Percentiles rank a stretch among this genome's conserved stretches.
Conservation (phyloP, 1,139 yeast genomes). For the Kazachstania sp. region DNA sequence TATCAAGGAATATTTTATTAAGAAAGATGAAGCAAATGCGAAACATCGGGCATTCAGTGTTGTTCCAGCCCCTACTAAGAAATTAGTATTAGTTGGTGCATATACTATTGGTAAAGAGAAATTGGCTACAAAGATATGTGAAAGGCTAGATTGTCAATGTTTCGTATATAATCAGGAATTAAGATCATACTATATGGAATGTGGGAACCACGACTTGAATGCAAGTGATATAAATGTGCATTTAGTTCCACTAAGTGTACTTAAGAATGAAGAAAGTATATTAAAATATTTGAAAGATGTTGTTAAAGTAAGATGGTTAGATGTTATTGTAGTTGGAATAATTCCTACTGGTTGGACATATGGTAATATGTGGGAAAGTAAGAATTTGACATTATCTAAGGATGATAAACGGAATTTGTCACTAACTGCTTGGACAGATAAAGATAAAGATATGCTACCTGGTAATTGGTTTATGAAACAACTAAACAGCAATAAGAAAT, state of each 20-base stretch:
- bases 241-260: slow-evolving; percentile 52
- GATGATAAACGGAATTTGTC: slow-evolving; percentile 14
- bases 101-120: slow-evolving; percentile 89
- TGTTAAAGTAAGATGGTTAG: slow-evolving; percentile 33
- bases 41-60: background rate
- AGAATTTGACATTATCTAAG: slow-evolving; percentile 2
- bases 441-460: slow-evolving; percentile 1
- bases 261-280: slow-evolving; percentile 36
- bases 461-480: slow-evolving; percentile 26
- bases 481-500: slow-evolving; percentile 14
- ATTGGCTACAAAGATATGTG: slow-evolving; percentile 44
- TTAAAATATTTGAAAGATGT: slow-evolving; percentile 46
- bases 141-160: slow-evolving; percentile 1
- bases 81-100: slow-evolving; percentile 72
- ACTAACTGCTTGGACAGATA: slow-evolving; percentile 8
- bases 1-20: slow-evolving; percentile 33
- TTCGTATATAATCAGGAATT: slow-evolving; percentile 6
- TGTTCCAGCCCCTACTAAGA: slow-evolving; percentile 21
- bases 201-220: slow-evolving; percentile 2
- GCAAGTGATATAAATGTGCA: slow-evolving; percentile 39
- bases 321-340: slow-evolving; percentile 51
- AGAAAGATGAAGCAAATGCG: background rate
- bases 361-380: slow-evolving; percentile 18
- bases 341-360: slow-evolving; percentile 89
- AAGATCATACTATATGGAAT: slow-evolving; percentile 5